Base-by-base conservation (phyloP, 345 rosid genomes). In the Viola odorata region DNA sequence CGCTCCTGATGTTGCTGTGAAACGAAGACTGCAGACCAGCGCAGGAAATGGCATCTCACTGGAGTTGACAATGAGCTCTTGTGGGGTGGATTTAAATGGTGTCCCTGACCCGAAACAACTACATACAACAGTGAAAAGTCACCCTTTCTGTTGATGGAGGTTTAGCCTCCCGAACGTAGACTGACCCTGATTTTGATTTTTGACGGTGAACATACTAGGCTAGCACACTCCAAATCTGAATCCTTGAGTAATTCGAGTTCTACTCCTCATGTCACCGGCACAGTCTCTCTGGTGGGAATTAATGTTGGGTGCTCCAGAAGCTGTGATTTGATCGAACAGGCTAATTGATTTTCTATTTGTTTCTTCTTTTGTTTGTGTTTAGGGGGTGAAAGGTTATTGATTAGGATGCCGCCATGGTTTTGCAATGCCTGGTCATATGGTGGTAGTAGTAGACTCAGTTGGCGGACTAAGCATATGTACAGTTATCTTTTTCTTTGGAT, bases 251-350 rank as follows among this genome's bases (percentile, higher is more conserved):
- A 61, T 52, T 54, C 56, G 0, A 64, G 66, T 42, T 52, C 75
- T 37, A 49, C 49, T 32, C 64, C 75, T 8, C 61, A 56, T 56
- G 66, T 57, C 57, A 41, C 63, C 54, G 62, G 69, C 61, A 57
- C 23, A 67, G 74, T 74, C 68, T 69, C 50, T 55, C 74, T 4
- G 62, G 65, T 23, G 61, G 64, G 10, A 64, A 65, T 62, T 67
- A 65, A 41, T 69, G 75, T 3, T 7, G 52, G 36, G 62, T 60
- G 63, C 66, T 12, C 32, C 81, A 5, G 73, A 74, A 69, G 77
- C 36, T 45, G 58, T 71, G 23, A 39, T 71, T 38, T 51, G 63
- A 53, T 71, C 66, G 37, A 72, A 72, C 63, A 54, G 67, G 75
- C 76, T 54, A 57, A 58, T 17, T 78, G 70, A 71, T 65, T 55